Evolutionary conservation across 305 asterid genomes (phyloP).

Genomic region (Lippia alba): DNA sequence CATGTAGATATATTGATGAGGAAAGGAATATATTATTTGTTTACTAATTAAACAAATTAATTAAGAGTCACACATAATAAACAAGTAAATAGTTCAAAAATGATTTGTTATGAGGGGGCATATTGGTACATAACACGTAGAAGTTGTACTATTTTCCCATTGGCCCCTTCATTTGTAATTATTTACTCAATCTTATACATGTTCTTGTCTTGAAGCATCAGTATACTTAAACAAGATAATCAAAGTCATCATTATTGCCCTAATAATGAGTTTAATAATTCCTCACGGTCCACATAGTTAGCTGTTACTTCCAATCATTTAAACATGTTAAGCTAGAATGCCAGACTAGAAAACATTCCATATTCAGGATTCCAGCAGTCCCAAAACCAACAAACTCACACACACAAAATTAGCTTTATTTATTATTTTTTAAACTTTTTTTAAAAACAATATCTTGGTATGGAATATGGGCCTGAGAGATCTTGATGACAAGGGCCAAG

Average conservation of each 20-base stretch:
- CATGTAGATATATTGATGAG: too few relatives aligned
- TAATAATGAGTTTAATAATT: constrained; percentile 29
- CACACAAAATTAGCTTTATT: constrained; percentile 8
- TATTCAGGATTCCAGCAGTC: constrained; percentile 14
- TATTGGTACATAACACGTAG: too few relatives aligned
- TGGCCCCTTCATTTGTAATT: too few relatives aligned
- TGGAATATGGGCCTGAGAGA: too few relatives aligned
- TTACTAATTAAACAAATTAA: too few relatives aligned
- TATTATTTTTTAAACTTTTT: not conserved
- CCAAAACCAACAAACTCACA: constrained; percentile 21
- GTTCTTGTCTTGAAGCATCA: constrained; percentile 22
- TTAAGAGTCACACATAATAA: too few relatives aligned
- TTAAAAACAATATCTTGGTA: too few relatives aligned
- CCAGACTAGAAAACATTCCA: constrained; percentile 30
- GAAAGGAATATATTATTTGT: too few relatives aligned
- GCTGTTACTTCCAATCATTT: constrained; percentile 43
- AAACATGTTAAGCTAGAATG: constrained; percentile 7
- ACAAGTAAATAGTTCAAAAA: too few relatives aligned
- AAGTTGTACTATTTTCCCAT: too few relatives aligned
- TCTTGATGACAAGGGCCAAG: too few relatives aligned
- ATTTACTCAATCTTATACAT: not conserved
- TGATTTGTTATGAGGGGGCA: too few relatives aligned
- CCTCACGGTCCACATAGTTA: constrained; percentile 39
- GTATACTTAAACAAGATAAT: not conserved
- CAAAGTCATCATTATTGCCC: constrained; percentile 20